Evolutionary conservation across 306 rosid genomes (phyloP).

Genomic region (Cotoneaster glaucophyllus): DNA sequence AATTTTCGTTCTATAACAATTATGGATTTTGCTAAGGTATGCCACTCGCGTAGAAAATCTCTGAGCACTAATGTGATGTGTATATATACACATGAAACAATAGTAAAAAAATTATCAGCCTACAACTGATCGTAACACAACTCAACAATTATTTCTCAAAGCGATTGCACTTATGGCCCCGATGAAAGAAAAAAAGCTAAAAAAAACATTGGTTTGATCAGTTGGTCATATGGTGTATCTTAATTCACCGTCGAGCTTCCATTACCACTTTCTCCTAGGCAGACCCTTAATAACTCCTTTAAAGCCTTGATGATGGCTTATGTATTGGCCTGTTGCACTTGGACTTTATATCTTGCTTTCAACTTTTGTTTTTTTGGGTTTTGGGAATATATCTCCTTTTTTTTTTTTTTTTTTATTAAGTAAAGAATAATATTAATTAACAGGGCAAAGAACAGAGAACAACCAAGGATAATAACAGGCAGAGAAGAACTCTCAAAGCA

Average conservation of each 20-base stretch:
- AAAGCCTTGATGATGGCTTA: too few relatives aligned
- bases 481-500: too few relatives aligned
- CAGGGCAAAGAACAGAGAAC: too few relatives aligned
- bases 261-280: neutral
- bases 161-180: neutral
- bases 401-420: too few relatives aligned
- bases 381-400: neutral
- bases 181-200: neutral
- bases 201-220: neutral
- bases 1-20: neutral
- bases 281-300: neutral
- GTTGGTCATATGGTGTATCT: neutral
- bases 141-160: neutral
- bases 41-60: too few relatives aligned
- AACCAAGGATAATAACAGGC: too few relatives aligned
- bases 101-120: too few relatives aligned
- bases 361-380: neutral
- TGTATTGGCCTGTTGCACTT: neutral
- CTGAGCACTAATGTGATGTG: neutral
- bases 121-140: neutral
- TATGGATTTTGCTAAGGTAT: too few relatives aligned
- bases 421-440: neutral
- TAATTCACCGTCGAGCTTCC: constrained; percentile 2
- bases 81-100: too few relatives aligned
- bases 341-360: neutral